Base-by-base conservation (phyloP, 1,284 basidiomycete genomes). In the Ustilago lituana region DNA sequence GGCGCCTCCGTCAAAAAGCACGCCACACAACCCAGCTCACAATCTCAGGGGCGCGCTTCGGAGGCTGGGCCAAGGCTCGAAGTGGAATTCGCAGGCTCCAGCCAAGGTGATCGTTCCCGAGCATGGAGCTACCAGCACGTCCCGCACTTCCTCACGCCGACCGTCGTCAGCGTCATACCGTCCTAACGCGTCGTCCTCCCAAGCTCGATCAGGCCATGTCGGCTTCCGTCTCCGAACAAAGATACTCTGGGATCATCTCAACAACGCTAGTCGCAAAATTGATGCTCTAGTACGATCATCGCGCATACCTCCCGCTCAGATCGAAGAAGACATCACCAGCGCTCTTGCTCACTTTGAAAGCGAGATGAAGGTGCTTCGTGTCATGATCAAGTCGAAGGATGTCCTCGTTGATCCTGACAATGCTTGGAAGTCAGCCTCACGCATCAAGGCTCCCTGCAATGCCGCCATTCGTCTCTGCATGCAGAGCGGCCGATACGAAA, bases 371-470 rank as follows among this genome's bases (percentile, higher is more conserved):
- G 59, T 31, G 26, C 68, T 71, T 15, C 49, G 63, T 17, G 63
- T 59, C 50, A 57, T 70, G 63, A 12, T 66, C 48, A 55, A 65
- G 53, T 41, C 50, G 19, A 62, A 62, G 20, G 67, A 70, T 15
- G 49, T 58, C 15, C 50, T 58, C 22, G 29, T 43, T 19, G 67
- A 65, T 43, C 53, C 49, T 1, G 57, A 65, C 20, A 55, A 61
- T 32, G 61, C 67, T 12, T 61, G 57, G 61, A 61, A 40, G 26
- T 61, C 56, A 1, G 61, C 62, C 22, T 61, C 67, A 1, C 67
- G 67, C 31, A 64, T 70, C 57, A 60, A 50, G 27, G 26, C 57
- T 3, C 67, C 61, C 26, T 70, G 41, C 57, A 65, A 61, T 15
- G 38, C 67, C 12, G 53, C 50, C 19, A 57, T 70, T 8, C 51